Evolutionary conservation across 108 stramenopile species (phyloP).

Genomic region (Skeletonema potamos): DNA sequence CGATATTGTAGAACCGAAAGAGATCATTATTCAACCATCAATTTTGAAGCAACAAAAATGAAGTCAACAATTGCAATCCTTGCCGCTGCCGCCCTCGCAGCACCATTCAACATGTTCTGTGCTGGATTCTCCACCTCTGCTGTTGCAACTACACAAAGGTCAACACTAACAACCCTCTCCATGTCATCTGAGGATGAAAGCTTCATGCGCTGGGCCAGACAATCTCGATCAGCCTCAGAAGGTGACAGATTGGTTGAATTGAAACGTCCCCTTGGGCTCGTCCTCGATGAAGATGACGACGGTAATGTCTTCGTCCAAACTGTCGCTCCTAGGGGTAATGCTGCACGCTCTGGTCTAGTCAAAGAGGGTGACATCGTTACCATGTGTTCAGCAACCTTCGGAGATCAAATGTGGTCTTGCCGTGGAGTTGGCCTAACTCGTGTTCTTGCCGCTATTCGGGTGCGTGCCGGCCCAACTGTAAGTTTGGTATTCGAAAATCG

Average conservation of each 20-base stretch:
- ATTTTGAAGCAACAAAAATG: slow-evolving; percentile 16
- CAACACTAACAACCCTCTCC: slow-evolving; percentile 12
- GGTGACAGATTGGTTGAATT: slow-evolving; percentile 92
- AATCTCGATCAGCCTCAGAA: slow-evolving; percentile 55
- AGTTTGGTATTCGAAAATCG: slow-evolving; percentile 80
- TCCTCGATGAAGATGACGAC: slow-evolving; percentile 88
- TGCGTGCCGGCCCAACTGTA: slow-evolving; percentile 80
- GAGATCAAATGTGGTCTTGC: slow-evolving; percentile 93
- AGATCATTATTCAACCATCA: background rate
- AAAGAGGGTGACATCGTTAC: slow-evolving; percentile 90
- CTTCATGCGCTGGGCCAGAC: slow-evolving; percentile 63
- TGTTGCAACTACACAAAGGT: background rate
- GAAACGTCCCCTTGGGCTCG: slow-evolving; percentile 87
- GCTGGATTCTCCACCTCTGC: background rate
- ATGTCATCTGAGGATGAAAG: slow-evolving; percentile 58
- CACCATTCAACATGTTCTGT: slow-evolving; percentile 13
- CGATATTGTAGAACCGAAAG: background rate
- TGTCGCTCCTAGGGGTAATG: slow-evolving; percentile 89
- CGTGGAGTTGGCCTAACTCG: slow-evolving; percentile 88
- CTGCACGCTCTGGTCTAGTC: slow-evolving; percentile 86
- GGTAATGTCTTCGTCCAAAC: slow-evolving; percentile 91
- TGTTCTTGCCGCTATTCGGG: slow-evolving; percentile 90
- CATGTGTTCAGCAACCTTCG: slow-evolving; percentile 96
- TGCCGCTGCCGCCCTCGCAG: slow-evolving; percentile 19
- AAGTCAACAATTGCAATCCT: slow-evolving; percentile 32